Conservation (phyloP, 345 rosid genomes). For the Cochlearia excelsa region DNA sequence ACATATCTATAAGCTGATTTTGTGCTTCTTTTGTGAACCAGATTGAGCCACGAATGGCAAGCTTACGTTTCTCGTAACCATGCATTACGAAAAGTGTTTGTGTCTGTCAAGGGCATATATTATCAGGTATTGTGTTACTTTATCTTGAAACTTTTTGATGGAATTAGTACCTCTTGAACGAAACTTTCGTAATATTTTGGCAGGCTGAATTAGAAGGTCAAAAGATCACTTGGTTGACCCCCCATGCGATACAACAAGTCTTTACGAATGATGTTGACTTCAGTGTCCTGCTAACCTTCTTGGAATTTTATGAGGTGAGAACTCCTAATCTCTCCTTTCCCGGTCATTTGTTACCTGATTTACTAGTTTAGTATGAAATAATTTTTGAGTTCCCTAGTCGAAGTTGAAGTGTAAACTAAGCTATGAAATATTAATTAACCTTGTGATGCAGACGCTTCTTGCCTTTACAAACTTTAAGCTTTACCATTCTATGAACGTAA, state of each 20-base stretch:
- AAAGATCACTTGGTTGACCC: constrained; percentile 91
- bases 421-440: constrained; percentile 10
- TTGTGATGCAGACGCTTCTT: constrained; percentile 74
- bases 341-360: constrained; percentile 1
- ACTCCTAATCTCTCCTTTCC: not conserved
- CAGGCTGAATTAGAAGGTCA: constrained; percentile 98
- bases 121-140: constrained; percentile 59
- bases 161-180: constrained; percentile 5
- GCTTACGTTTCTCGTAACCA: constrained; percentile 76
- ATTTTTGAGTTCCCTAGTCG: not conserved
- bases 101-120: constrained; percentile 94
- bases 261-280: constrained; percentile 87
- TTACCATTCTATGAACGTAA: constrained; percentile 73
- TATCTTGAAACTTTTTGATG: constrained; percentile 5
- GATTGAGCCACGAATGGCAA: constrained; percentile 98
- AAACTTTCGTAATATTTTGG: constrained; percentile 23
- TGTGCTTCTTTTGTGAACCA: constrained; percentile 30
- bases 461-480: constrained; percentile 78
- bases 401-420: not conserved
- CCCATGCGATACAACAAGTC: constrained; percentile 92
- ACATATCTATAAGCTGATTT: not conserved
- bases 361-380: not conserved
- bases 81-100: constrained; percentile 76
- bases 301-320: constrained; percentile 92
- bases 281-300: constrained; percentile 71